These are phyloP conservation scores for Rhizophagus prolifer DNA, from an alignment of 192 early-diverging fungal genomes.

Conservation along the genomic window DNA sequence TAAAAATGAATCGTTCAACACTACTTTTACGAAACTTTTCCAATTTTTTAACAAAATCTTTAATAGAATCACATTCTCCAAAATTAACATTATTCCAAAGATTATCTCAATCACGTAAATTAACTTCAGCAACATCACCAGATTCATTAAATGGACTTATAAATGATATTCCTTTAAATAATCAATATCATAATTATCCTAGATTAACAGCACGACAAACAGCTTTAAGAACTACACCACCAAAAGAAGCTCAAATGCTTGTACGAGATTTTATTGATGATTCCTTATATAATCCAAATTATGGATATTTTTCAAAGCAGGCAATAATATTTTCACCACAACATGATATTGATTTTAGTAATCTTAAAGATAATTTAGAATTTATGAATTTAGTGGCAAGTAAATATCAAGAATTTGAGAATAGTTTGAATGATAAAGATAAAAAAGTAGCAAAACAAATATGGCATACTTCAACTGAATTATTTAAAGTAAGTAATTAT, in stretches of 20 bases:
- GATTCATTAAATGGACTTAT: neutral
- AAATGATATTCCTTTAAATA: neutral
- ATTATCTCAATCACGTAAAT: neutral
- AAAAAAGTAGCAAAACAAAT: constrained; percentile 74
- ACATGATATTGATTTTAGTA: constrained; percentile 60
- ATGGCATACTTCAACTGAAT: constrained; percentile 98
- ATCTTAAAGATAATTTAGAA: constrained; percentile 67
- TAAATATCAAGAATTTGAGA: constrained; percentile 79
- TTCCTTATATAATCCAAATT: constrained; percentile 92
- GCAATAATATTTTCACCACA: constrained; percentile 77
- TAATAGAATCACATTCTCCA: neutral
- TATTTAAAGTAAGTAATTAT: constrained; percentile 68
- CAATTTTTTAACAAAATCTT: neutral
- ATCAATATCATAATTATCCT: constrained; percentile 45
- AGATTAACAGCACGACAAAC: constrained; percentile 51
- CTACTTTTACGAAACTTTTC: neutral
- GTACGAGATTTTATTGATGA: constrained; percentile 92
- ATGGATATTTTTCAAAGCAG: constrained; percentile 97
- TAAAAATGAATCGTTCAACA: neutral
- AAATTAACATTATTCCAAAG: neutral
- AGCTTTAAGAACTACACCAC: constrained; percentile 41
- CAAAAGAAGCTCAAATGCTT: constrained; percentile 65
- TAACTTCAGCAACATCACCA: neutral
- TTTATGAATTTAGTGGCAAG: constrained; percentile 73
- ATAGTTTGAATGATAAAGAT: constrained; percentile 63